A percentile compares a stretch with the other conserved stretches of the same genome.
phyloP scores from a whole-genome alignment of 1,284 basidiomycete genomes.

The Austropuccinia psidii region DNA sequence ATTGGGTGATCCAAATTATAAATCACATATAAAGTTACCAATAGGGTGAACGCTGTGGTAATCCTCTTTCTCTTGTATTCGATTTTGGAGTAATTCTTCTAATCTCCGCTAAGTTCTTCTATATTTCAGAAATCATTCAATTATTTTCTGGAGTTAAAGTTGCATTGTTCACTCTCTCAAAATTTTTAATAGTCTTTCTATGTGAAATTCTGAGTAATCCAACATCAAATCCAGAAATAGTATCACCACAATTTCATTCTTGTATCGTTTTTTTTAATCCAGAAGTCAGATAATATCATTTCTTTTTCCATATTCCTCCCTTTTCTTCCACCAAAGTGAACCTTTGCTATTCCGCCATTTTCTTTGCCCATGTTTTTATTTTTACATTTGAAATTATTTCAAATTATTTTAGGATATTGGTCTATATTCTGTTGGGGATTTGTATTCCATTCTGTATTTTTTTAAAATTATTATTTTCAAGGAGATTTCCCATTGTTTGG shows the following conservation, averaged over 20 bases:
- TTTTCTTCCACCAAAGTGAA: not conserved
- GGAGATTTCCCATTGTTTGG: not conserved
- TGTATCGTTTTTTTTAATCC: not conserved
- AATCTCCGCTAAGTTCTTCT: not conserved
- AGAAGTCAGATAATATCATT: not conserved
- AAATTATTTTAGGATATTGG: constrained; percentile 6
- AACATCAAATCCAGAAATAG: constrained; percentile 5
- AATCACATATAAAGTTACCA: not conserved
- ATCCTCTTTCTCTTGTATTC: not conserved
- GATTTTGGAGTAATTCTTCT: not conserved
- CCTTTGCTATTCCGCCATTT: not conserved
- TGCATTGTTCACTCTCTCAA: not conserved
- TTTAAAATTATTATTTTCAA: constrained; percentile 1
- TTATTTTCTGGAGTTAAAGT: not conserved
- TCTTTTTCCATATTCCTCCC: not conserved
- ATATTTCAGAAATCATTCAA: not conserved
- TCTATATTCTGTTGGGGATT: not conserved
- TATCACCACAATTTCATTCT: not conserved
- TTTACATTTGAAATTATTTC: constrained; percentile 2
- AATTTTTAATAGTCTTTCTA: not conserved
- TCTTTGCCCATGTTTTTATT: not conserved
- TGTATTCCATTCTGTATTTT: not conserved
- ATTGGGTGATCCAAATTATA: constrained; percentile 5
- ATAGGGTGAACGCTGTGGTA: constrained; percentile 8
- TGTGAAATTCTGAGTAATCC: not conserved